phyloP scores from a whole-genome alignment of 495 filamentous ascomycete genomes.

The Neurospora sublineolata region DNA sequence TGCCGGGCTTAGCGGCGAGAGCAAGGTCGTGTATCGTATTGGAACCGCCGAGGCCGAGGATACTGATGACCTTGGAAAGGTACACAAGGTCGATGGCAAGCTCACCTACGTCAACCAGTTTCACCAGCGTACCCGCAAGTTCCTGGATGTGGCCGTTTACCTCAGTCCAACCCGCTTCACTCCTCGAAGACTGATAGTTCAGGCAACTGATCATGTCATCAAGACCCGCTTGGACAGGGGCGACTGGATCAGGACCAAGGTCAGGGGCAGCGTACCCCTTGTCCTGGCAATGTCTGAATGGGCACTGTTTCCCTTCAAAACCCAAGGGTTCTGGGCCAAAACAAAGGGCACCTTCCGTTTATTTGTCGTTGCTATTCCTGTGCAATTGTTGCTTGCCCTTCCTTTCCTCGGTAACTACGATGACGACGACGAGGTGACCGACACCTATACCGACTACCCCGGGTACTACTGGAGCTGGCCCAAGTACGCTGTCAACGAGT shows the following conservation, averaged over 20 bases:
- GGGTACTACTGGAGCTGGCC: background rate
- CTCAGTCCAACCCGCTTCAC: background rate
- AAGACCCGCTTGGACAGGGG: background rate
- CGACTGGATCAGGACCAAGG: background rate
- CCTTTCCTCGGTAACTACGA: background rate
- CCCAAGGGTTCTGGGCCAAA: background rate
- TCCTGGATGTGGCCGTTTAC: background rate
- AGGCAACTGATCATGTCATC: background rate
- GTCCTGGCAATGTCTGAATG: background rate
- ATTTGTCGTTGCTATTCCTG: background rate
- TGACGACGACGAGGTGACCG: background rate
- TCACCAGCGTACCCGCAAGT: background rate
- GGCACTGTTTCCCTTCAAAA: background rate
- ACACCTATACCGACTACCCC: background rate
- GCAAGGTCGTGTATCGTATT: background rate
- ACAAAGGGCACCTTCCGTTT: background rate
- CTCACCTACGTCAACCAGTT: background rate
- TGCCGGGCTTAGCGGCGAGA: background rate
- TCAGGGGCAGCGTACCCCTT: background rate
- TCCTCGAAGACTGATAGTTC: background rate
- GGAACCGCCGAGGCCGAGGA: background rate
- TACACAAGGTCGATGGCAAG: background rate
- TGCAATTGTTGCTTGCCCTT: background rate
- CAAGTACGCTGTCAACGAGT: background rate
- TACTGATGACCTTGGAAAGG: background rate